Base-by-base conservation (phyloP, 2,329 filamentous ascomycete species). In the Fusarium albidum region DNA sequence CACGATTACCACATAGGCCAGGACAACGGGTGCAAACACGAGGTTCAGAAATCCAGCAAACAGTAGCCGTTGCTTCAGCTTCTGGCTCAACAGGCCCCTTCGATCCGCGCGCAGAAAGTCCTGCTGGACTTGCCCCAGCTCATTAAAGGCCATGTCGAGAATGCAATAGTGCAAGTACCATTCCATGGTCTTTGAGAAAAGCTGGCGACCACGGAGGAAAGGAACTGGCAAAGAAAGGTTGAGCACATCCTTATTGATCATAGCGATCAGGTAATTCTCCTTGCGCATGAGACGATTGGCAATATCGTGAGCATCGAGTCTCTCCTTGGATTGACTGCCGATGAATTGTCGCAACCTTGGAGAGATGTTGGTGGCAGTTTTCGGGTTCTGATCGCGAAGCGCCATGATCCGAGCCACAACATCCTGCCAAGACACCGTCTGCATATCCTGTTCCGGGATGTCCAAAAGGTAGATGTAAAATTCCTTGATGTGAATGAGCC, bases 231-330 rank as follows among this genome's bases (percentile, higher is more conserved):
- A 82, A 0, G 90, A 92, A 38, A 98, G 79, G 69, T 99, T 88
- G 34, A 99, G 75, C 31, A 98, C 85, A 56, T 98, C 95, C 73
- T 99, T 98, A 79, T 99, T 99, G 76, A 98, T 92, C 67, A 99
- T 81, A 5, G 95, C 95, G 66, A 99, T 97, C 58, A 97, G 84
- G 67, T 97, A 99, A 68, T 99, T 99, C 59, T 97, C 94, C 68
- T 91, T 90, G 53, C 95, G 88, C 95, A 99, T 98, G 38, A 99
- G 77, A 27, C 95, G 86, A 69, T 98, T 99, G 7, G 95, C 95
- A 71, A 99, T 98, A 68, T 97, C 95, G 67, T 97, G 92, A 10
- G 95, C 95, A 73, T 97, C 95, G 64, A 99, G 87, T 57, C 94
- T 84, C 74, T 98, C 92, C 71, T 97, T 96, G 17, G 92, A 96